A percentile compares a stretch with the other conserved stretches of the same genome.
Conservation (phyloP, 106 monocot genomes). For the Dendrobium officinale region DNA sequence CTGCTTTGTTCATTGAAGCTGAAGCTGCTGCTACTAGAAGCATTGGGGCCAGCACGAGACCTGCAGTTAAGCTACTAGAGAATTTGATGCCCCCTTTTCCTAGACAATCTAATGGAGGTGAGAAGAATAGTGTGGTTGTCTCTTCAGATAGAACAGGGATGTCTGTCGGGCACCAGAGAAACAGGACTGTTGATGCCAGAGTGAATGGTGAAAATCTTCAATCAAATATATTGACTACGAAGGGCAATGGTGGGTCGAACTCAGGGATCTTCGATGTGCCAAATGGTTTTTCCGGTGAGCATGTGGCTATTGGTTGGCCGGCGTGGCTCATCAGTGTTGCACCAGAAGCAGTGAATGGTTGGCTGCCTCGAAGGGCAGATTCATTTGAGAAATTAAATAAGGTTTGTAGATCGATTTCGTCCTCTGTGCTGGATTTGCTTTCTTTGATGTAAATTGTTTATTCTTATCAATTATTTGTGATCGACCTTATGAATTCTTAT, state of each 20-base stretch:
- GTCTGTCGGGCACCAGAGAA: conserved; percentile 18
- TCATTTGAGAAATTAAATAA: conserved; percentile 56
- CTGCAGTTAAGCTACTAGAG: conserved; percentile 10
- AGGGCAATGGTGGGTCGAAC: neutral
- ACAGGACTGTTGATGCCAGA: conserved; percentile 13
- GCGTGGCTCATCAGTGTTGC: conserved; percentile 37
- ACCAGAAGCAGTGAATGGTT: conserved; percentile 41
- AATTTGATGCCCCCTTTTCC: neutral
- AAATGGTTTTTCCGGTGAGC: conserved; percentile 25
- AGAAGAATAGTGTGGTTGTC: conserved; percentile 5
- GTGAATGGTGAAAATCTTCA: neutral
- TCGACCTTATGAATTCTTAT: too few relatives aligned
- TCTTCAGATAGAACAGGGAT: neutral
- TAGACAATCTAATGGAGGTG: neutral
- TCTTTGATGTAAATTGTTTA: neutral
- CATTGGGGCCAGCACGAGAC: neutral
- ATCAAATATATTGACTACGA: neutral
- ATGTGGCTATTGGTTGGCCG: conserved; percentile 35
- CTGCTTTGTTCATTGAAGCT: neutral
- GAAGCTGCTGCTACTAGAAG: conserved; percentile 1
- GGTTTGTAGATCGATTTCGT: conserved; percentile 8
- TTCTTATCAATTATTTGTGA: too few relatives aligned
- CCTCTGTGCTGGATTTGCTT: neutral
- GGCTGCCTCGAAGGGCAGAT: conserved; percentile 39
- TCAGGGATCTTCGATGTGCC: conserved; percentile 15